Evolutionary conservation across 495 filamentous ascomycete genomes (phyloP).

Genomic region (Aspergillus taichungensis): DNA sequence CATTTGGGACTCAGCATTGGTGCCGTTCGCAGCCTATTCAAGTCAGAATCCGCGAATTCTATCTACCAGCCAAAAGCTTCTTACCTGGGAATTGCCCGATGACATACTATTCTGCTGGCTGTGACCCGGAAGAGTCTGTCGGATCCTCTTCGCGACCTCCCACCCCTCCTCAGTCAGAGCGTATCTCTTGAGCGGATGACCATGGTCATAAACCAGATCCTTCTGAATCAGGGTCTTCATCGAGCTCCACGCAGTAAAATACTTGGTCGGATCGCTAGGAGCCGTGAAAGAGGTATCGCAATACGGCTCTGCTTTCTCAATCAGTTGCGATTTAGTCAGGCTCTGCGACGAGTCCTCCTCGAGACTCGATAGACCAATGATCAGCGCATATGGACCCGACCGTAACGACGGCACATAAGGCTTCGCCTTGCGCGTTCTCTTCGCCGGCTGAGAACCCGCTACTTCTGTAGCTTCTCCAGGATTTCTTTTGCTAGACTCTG

Average conservation of each 20-base stretch:
- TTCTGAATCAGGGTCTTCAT: slow-evolving; percentile 73
- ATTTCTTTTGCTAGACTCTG: slow-evolving; percentile 30
- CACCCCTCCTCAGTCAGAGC: slow-evolving; percentile 69
- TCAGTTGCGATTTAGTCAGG: slow-evolving; percentile 60
- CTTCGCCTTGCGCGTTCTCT: slow-evolving; percentile 56
- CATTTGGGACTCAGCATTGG: not conserved
- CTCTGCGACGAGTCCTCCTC: slow-evolving; percentile 46
- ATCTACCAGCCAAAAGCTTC: not conserved
- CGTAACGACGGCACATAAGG: slow-evolving; percentile 64
- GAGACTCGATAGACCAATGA: slow-evolving; percentile 56
- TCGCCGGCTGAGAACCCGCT: slow-evolving; percentile 37
- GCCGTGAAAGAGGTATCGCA: slow-evolving; percentile 70
- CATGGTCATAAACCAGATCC: slow-evolving; percentile 65
- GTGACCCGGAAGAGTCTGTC: slow-evolving; percentile 32
- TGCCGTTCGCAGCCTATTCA: not conserved
- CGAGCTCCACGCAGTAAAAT: slow-evolving; percentile 77
- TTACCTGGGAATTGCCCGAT: slow-evolving; percentile 14
- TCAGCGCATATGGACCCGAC: slow-evolving; percentile 66
- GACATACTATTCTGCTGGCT: slow-evolving; percentile 10
- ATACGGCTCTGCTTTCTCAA: slow-evolving; percentile 61
- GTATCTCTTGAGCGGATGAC: slow-evolving; percentile 61
- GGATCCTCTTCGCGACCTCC: slow-evolving; percentile 65
- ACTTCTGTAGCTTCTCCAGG: slow-evolving; percentile 27
- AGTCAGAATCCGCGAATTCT: slow-evolving; percentile 1
- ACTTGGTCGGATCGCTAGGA: slow-evolving; percentile 56